phyloP scores from a whole-genome alignment of 140 eudicot species.

The Stevia rebaudiana region DNA sequence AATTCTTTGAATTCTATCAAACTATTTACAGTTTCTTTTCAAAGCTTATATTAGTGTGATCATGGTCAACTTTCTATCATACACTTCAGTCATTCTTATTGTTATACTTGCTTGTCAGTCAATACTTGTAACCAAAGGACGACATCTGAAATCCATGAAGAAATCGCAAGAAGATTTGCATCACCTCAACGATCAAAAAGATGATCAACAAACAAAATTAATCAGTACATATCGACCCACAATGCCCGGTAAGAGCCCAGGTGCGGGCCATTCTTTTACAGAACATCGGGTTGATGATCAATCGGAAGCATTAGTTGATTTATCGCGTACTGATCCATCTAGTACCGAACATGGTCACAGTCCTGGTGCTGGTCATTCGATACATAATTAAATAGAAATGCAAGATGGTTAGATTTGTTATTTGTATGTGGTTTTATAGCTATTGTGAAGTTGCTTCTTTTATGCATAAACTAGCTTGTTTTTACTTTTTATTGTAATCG shows the following conservation, averaged over 20 bases:
- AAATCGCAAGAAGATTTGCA: neutral
- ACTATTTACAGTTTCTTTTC: neutral
- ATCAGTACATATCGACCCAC: conserved; percentile 47
- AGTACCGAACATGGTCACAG: conserved; percentile 42
- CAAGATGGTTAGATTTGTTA: conserved; percentile 32
- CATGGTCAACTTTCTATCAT: conserved; percentile 36
- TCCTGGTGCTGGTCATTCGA: conserved; percentile 56
- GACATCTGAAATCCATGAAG: conserved; percentile 27
- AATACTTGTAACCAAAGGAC: conserved; percentile 32
- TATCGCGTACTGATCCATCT: conserved; percentile 19
- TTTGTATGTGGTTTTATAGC: conserved; percentile 21
- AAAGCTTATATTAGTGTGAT: neutral
- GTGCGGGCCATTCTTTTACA: conserved; percentile 50
- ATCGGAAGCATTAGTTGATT: conserved; percentile 8
- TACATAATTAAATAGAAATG: conserved; percentile 22
- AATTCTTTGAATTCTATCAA: neutral
- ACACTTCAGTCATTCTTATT: conserved; percentile 26
- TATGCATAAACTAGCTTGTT: neutral
- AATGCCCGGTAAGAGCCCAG: conserved; percentile 60
- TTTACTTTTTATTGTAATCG: neutral
- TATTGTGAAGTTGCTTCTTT: conserved; percentile 13
- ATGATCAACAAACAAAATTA: neutral
- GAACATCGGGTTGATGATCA: conserved; percentile 18
- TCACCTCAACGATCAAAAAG: neutral
- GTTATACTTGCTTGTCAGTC: conserved; percentile 17